These are phyloP conservation scores for Penicillium egyptiacum DNA, from an alignment of 495 filamentous ascomycete genomes.

Conservation along the genomic window DNA sequence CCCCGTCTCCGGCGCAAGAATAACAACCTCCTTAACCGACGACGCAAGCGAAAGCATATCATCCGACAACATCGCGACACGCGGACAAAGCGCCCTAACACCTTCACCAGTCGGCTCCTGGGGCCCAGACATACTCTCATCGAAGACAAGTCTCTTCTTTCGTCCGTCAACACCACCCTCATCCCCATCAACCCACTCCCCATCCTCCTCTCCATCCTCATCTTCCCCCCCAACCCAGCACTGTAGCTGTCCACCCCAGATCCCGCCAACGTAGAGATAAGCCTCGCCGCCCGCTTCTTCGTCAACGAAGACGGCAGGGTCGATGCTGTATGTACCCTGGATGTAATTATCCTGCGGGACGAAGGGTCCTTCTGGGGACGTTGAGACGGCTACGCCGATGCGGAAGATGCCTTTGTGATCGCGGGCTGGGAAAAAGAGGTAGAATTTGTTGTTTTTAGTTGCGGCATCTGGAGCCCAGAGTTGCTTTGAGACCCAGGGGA, in stretches of 20 bases:
- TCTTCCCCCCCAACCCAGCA: constrained; percentile 38
- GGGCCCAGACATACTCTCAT: constrained; percentile 41
- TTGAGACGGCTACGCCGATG: constrained; percentile 53
- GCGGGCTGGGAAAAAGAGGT: constrained; percentile 50
- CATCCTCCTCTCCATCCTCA: background rate
- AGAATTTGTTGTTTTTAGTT: constrained; percentile 48
- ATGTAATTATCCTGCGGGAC: constrained; percentile 38
- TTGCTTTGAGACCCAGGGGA: constrained; percentile 48
- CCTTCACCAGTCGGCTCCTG: constrained; percentile 54
- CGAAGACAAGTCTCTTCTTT: constrained; percentile 41
- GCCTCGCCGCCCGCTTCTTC: constrained; percentile 40
- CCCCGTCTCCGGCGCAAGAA: constrained; percentile 57
- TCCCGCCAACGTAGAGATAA: constrained; percentile 56
- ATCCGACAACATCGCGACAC: constrained; percentile 58
- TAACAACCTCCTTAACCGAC: constrained; percentile 51
- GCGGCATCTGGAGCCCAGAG: constrained; percentile 54
- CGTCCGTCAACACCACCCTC: constrained; percentile 7
- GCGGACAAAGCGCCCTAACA: constrained; percentile 53
- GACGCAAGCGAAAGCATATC: constrained; percentile 62
- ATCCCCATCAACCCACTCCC: background rate
- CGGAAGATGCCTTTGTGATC: constrained; percentile 57
- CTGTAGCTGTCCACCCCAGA: constrained; percentile 71
- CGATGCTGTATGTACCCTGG: constrained; percentile 47
- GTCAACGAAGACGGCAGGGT: constrained; percentile 52
- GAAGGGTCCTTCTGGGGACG: constrained; percentile 50